Conservation (phyloP, 805 yeast species). For the Cyberlindnera bimundalis region DNA sequence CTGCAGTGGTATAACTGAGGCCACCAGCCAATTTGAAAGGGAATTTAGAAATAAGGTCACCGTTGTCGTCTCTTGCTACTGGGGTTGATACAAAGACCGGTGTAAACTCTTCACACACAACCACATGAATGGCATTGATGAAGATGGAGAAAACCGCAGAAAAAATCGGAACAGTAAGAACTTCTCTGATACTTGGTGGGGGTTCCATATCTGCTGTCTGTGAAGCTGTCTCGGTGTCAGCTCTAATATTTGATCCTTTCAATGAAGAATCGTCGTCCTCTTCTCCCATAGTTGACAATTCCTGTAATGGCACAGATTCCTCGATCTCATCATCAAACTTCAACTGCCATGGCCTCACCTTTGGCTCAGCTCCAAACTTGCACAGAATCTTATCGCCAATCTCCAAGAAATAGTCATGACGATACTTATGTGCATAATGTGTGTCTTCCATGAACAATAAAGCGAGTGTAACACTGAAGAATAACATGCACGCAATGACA, state of each 20-base stretch:
- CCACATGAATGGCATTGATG: constrained; percentile 9
- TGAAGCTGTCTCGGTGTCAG: background rate
- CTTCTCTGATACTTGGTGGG: constrained; percentile 2
- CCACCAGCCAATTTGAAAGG: constrained; percentile 25
- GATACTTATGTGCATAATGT: constrained; percentile 9
- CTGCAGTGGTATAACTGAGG: constrained; percentile 17
- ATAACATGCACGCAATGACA: constrained; percentile 5
- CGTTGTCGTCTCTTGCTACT: constrained; percentile 14
- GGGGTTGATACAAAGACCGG: constrained; percentile 11
- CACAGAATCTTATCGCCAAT: constrained; percentile 9
- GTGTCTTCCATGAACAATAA: constrained; percentile 16
- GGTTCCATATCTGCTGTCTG: background rate
- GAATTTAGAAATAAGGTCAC: constrained; percentile 15
- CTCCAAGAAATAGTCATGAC: constrained; percentile 11
- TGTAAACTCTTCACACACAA: constrained; percentile 12
- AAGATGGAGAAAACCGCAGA: constrained; percentile 12
- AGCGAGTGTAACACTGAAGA: constrained; percentile 1
- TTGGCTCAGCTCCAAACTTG: background rate
- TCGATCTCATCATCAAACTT: constrained; percentile 6
- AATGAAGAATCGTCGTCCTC: no score
- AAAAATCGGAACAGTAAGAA: constrained; percentile 9
- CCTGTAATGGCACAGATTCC: background rate
- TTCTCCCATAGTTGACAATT: background rate
- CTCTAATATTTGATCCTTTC: no score
- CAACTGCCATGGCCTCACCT: constrained; percentile 12